Base-by-base conservation (phyloP, 495 filamentous ascomycete genomes). In the Hypoxylon lenormandii region DNA sequence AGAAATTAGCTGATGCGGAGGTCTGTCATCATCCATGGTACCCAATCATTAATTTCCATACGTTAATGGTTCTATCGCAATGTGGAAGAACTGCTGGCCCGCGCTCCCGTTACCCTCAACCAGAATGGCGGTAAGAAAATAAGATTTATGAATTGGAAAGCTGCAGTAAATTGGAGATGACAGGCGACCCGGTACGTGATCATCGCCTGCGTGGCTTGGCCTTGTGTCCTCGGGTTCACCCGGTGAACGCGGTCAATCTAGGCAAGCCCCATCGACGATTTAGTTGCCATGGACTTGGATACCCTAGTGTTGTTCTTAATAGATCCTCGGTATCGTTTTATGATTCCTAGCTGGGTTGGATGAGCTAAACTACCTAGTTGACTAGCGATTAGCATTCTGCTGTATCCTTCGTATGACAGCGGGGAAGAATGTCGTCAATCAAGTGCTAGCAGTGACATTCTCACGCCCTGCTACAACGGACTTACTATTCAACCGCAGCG, bases 261-360 rank as follows among this genome's bases (percentile, higher is more conserved):
- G 19, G 30, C 16, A 22, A 7, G n/a, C 10, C 5, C 28, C 10
- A 36, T 7, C 15, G 15, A 22, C 8, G 19, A 16, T 37, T 38
- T 21, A 2, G 8, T 38, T 55, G 52, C 52, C 52, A 28, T 55
- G 52, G 52, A 23, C 19, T 43, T 55, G 52, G 52, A 43, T 53
- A 55, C 13, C 37, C 37, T 26, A 43, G 52, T 43, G 19, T 43
- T 21, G 21, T 42, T 55, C 36, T 43, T 42, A 43, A 16, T 28
- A 55, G 52, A 55, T 55, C 52, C 43, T 28, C 42, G 4, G 36
- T 15, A 28, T 22, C 11, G 6, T 40, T 23, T 7, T 43, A 55
- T 55, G 52, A 42, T 43, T 42, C 13, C 33, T 16, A 10, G 2
- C 46, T 21, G 10, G 19, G 21, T 26, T 48, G 21, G 46, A 48